A percentile compares a stretch with the other conserved stretches of the same genome.
These are phyloP conservation scores for Microsporum ferrugineum DNA, from an alignment of 2,329 filamentous ascomycete genomes.

Conservation along the genomic window DNA sequence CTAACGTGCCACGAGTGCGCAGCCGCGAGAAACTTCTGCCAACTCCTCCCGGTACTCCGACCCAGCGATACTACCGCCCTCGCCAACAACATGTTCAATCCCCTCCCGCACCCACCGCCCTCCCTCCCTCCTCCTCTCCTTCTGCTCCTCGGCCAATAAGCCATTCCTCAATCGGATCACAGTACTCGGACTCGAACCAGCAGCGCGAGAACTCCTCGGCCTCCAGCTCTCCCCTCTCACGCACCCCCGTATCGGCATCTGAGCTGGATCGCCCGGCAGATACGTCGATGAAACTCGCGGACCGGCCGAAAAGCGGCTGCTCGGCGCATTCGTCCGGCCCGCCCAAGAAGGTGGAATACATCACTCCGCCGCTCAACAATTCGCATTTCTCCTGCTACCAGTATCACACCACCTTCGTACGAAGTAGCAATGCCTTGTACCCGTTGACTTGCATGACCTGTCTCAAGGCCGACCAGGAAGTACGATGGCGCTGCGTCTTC, in stretches of 20 bases:
- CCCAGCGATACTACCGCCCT: background rate
- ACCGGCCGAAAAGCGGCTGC: background rate
- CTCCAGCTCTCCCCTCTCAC: background rate
- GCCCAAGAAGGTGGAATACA: constrained; percentile 8
- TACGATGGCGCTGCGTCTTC: constrained; percentile 32
- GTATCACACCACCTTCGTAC: constrained; percentile 28
- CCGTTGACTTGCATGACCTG: constrained; percentile 36
- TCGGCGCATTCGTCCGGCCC: background rate
- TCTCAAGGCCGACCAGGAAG: constrained; percentile 29
- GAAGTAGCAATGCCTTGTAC: constrained; percentile 29
- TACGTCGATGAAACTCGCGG: background rate
- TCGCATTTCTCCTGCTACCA: constrained; percentile 33
- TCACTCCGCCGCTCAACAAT: constrained; percentile 26
- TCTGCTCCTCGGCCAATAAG: background rate
- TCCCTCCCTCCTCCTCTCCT: background rate
- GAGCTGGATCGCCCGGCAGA: background rate
- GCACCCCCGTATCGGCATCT: background rate
- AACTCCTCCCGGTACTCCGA: background rate
- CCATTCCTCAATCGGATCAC: background rate
- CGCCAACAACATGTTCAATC: background rate
- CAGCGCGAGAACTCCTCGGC: background rate
- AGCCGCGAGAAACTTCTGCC: background rate
- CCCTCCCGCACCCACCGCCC: background rate
- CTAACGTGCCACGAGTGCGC: background rate
- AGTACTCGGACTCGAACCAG: background rate